These are phyloP conservation scores for Trifolium dubium DNA, from an alignment of 306 rosid genomes.

Conservation along the genomic window DNA sequence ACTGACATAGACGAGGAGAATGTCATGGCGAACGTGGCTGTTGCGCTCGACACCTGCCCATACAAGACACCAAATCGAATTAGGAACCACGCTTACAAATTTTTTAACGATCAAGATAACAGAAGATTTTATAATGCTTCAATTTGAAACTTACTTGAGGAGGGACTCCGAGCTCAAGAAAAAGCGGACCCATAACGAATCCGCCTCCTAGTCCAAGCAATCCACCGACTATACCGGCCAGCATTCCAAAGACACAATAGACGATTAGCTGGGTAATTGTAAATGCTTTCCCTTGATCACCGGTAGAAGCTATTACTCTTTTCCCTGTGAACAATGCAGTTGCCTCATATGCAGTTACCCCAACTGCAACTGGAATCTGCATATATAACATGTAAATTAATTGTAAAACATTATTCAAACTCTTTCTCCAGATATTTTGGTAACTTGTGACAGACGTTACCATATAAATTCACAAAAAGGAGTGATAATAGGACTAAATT, in stretches of 20 bases:
- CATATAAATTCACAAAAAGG: neutral
- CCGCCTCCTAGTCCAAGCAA: constrained; percentile 97
- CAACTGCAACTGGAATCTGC: constrained; percentile 82
- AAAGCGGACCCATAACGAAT: constrained; percentile 92
- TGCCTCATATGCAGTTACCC: constrained; percentile 79
- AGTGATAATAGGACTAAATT: neutral
- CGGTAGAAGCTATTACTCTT: constrained; percentile 70
- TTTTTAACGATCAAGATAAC: neutral
- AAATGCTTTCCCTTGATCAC: constrained; percentile 54
- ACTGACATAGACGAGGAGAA: constrained; percentile 98
- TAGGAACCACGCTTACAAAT: neutral
- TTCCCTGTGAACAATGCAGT: constrained; percentile 67
- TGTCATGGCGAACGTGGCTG: constrained; percentile 93
- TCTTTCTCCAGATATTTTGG: neutral
- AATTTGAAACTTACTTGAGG: constrained; percentile 70
- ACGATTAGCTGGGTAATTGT: constrained; percentile 53
- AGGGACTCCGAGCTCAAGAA: constrained; percentile 88
- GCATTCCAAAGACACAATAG: constrained; percentile 64
- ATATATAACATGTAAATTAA: neutral
- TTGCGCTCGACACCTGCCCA: constrained; percentile 90
- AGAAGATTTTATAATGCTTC: neutral
- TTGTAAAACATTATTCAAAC: constrained; percentile 24
- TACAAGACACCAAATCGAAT: constrained; percentile 28
- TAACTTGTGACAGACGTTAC: neutral
- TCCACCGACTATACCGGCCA: constrained; percentile 92